Percentiles rank a stretch among this genome's conserved stretches.
Conservation (phyloP, 2,329 filamentous ascomycete species). For the Phaeosphaeriaceae sp. region DNA sequence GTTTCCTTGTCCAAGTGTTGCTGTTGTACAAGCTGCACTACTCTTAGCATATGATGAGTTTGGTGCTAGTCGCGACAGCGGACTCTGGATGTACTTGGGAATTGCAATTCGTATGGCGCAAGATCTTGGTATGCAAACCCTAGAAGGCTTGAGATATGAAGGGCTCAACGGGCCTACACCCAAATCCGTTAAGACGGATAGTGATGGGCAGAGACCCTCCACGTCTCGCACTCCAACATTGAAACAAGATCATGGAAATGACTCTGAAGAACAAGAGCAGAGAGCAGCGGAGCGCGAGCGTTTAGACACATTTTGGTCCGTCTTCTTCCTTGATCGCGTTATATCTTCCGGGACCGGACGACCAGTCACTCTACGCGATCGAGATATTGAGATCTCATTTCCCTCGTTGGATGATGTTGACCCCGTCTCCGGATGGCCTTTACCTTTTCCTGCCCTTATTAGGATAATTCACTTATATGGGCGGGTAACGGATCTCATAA, state of each 20-base stretch:
- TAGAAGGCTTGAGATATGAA: constrained; percentile 71
- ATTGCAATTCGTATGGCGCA: constrained; percentile 84
- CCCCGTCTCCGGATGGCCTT: constrained; percentile 69
- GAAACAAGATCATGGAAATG: constrained; percentile 51
- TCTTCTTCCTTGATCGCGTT: constrained; percentile 85
- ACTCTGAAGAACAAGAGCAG: constrained; percentile 57
- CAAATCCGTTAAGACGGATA: constrained; percentile 57
- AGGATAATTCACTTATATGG: constrained; percentile 87
- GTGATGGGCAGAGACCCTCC: constrained; percentile 16
- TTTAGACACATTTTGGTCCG: constrained; percentile 87
- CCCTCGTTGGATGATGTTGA: constrained; percentile 61
- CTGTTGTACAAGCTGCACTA: constrained; percentile 82
- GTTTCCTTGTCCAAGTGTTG: constrained; percentile 81
- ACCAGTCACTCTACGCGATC: constrained; percentile 81
- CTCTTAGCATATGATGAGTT: constrained; percentile 90
- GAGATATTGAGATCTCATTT: constrained; percentile 82
- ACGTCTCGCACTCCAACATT: constrained; percentile 46
- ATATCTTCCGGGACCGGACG: constrained; percentile 87
- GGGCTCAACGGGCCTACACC: constrained; percentile 63
- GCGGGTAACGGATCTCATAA: constrained; percentile 81
- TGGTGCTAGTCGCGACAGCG: constrained; percentile 85
- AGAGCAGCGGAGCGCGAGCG: constrained; percentile 78
- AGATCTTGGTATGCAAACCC: constrained; percentile 80
- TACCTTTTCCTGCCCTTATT: constrained; percentile 79
- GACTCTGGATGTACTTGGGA: constrained; percentile 91